Conservation (phyloP, 2,329 filamentous ascomycete genomes). For the Cercospora brassicicola region DNA sequence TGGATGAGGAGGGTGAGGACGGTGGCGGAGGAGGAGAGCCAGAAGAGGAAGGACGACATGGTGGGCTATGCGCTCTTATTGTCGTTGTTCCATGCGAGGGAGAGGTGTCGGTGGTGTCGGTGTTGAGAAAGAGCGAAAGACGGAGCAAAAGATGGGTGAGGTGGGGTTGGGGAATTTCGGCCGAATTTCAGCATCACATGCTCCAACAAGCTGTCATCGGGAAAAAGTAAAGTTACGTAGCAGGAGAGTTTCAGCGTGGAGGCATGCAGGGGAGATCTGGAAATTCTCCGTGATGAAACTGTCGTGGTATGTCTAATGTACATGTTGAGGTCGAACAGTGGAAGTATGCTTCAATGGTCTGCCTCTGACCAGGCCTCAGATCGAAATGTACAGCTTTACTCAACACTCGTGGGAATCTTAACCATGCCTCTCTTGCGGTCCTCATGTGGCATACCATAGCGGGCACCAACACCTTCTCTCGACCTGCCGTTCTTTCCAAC, state of each 20-base stretch:
- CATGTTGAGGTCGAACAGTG: background rate
- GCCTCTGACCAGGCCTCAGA: background rate
- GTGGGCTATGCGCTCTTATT: background rate
- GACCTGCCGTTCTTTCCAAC: slow-evolving; percentile 58
- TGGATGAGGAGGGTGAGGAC: slow-evolving; percentile 38
- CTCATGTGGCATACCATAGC: slow-evolving; percentile 63
- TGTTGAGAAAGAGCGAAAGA: background rate
- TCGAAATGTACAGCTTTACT: slow-evolving; percentile 32
- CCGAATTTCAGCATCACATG: slow-evolving; percentile 18
- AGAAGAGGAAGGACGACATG: slow-evolving; percentile 34
- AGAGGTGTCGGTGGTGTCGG: background rate
- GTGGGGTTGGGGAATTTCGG: slow-evolving; percentile 12
- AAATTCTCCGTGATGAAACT: background rate
- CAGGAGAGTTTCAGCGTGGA: background rate
- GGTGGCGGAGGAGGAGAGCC: slow-evolving; percentile 30
- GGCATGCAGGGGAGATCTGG: background rate
- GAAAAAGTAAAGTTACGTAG: background rate
- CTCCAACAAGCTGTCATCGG: background rate
- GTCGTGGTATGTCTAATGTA: slow-evolving; percentile 15
- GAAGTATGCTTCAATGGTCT: background rate
- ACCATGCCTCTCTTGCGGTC: slow-evolving; percentile 63
- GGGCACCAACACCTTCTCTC: slow-evolving; percentile 55
- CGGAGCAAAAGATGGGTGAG: slow-evolving; percentile 8
- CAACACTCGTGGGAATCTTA: slow-evolving; percentile 64
- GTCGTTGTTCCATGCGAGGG: slow-evolving; percentile 3